Evolutionary conservation across 306 rosid species (phyloP), one percentile per base, ranked within the genome.

Genomic region (Gleditsia sinensis): DNA sequence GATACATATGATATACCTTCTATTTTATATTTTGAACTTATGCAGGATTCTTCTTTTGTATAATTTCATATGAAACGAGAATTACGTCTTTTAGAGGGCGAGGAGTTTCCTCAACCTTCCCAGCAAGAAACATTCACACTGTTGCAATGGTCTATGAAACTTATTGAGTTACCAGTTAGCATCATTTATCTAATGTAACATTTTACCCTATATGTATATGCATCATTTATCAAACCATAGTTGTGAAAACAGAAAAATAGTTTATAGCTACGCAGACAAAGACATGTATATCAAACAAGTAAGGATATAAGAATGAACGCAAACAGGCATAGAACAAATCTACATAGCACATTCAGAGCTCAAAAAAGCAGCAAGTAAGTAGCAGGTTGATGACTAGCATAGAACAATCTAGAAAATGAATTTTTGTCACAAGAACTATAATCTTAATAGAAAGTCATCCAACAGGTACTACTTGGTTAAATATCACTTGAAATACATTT

Each of bases 91-190:
- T n/a, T n/a, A n/a, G n/a, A n/a, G n/a, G n/a, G n/a, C n/a, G n/a
- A n/a, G n/a, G n/a, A n/a, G n/a, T n/a, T n/a, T n/a, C n/a, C n/a
- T n/a, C n/a, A n/a, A n/a, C n/a, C n/a, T n/a, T n/a, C n/a, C n/a
- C n/a, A n/a, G n/a, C n/a, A n/a, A n/a, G n/a, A n/a, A n/a, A n/a
- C n/a, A n/a, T n/a, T n/a, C n/a, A n/a, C n/a, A n/a, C n/a, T n/a
- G n/a, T n/a, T n/a, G n/a, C n/a, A n/a, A n/a, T n/a, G n/a, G n/a
- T n/a, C n/a, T n/a, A n/a, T n/a, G n/a, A 76, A 78, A 80, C 86
- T 83, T 54, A 67, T 67, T 24, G 61, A 75, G 49, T 64, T 62
- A 73, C 78, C 20, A 32, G 73, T 70, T 17, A 65, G 43, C 42
- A 82, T 72, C 40, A 61, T 12, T 5, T 12, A 19, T 24, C 40